Percentiles rank a stretch among this genome's conserved stretches.
Conservation (phyloP, 352 stramenopile species). For the Phytophthora rubi region DNA sequence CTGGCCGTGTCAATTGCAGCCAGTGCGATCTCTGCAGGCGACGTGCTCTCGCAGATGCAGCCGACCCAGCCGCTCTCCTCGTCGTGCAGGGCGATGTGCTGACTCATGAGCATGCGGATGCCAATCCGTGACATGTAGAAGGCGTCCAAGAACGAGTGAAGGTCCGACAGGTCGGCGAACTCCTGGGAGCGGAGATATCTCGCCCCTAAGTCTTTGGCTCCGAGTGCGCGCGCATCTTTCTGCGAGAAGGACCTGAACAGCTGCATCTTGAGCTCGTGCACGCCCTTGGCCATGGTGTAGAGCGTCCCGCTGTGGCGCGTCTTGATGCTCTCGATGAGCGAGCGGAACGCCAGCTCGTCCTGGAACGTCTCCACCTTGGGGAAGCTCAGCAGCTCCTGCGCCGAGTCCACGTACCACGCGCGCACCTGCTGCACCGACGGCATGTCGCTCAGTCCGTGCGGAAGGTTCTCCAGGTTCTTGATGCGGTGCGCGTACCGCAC, state of each 20-base stretch:
- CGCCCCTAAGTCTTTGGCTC: slow-evolving; percentile 64
- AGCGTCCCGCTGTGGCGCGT: slow-evolving; percentile 97
- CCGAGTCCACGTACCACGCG: slow-evolving; percentile 97
- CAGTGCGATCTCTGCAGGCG: slow-evolving; percentile 96
- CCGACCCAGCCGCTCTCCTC: slow-evolving; percentile 87
- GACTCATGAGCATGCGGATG: slow-evolving; percentile 99
- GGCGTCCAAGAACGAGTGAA: slow-evolving; percentile 98
- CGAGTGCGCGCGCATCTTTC: slow-evolving; percentile 47
- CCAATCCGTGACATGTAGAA: slow-evolving; percentile 99
- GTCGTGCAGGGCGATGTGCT: slow-evolving; percentile 98
- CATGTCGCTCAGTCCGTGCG: slow-evolving; percentile 95
- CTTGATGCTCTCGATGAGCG: slow-evolving; percentile 97
- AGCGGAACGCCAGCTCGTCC: slow-evolving; percentile 92
- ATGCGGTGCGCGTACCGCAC: slow-evolving; percentile 97
- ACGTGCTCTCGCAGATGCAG: slow-evolving; percentile 97
- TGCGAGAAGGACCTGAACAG: slow-evolving; percentile 76
- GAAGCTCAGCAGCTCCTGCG: slow-evolving; percentile 93
- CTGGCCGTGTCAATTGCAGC: slow-evolving; percentile 97
- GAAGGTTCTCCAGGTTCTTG: slow-evolving; percentile 95
- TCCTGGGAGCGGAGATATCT: slow-evolving; percentile 79
- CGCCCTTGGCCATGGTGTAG: slow-evolving; percentile 99
- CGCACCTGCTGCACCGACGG: slow-evolving; percentile 94
- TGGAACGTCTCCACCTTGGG: slow-evolving; percentile 83
- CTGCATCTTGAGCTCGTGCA: slow-evolving; percentile 96
- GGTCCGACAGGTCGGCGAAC: slow-evolving; percentile 92